A percentile compares a stretch with the other conserved stretches of the same genome.
phyloP scores from a whole-genome alignment of 179 eudicot genomes.

The Vitellaria paradoxa region DNA sequence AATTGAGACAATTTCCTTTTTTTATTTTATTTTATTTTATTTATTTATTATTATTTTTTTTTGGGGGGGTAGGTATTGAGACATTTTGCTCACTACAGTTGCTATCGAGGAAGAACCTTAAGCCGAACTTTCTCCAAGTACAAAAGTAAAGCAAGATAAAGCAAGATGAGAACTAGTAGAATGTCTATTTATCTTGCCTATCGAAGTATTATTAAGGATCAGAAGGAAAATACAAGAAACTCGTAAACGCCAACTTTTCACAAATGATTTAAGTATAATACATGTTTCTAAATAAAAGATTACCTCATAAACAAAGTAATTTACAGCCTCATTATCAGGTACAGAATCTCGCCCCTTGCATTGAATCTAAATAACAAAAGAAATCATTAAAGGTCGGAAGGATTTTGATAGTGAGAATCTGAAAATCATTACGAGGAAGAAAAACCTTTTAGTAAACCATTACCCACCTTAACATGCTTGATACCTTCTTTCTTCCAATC shows the following conservation, averaged over 20 bases:
- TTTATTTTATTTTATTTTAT: no score
- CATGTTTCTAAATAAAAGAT: background rate
- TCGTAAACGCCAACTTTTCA: background rate
- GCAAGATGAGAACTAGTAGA: background rate
- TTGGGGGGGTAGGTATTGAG: no score
- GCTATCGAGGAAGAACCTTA: background rate
- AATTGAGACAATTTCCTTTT: background rate
- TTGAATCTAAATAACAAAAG: constrained; percentile 32
- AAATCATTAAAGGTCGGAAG: constrained; percentile 4
- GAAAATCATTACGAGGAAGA: constrained; percentile 5
- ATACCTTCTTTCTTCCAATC: constrained; percentile 55
- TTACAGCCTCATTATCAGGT: constrained; percentile 61
- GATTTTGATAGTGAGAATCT: background rate
- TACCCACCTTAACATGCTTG: constrained; percentile 57
- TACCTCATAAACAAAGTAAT: constrained; percentile 54
- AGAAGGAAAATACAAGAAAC: background rate
- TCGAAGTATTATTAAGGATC: background rate
- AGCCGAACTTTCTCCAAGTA: background rate
- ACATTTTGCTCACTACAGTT: background rate
- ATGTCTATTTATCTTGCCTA: background rate
- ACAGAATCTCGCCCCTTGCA: constrained; percentile 66
- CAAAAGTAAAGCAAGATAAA: background rate
- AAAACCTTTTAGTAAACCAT: constrained; percentile 7
- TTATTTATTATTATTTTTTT: no score
- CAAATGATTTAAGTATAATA: background rate